Percentiles rank a stretch among this genome's conserved stretches.
Evolutionary conservation across 2,329 filamentous ascomycete genomes (phyloP).

Genomic region (Hymenoscyphus fraxineus): DNA sequence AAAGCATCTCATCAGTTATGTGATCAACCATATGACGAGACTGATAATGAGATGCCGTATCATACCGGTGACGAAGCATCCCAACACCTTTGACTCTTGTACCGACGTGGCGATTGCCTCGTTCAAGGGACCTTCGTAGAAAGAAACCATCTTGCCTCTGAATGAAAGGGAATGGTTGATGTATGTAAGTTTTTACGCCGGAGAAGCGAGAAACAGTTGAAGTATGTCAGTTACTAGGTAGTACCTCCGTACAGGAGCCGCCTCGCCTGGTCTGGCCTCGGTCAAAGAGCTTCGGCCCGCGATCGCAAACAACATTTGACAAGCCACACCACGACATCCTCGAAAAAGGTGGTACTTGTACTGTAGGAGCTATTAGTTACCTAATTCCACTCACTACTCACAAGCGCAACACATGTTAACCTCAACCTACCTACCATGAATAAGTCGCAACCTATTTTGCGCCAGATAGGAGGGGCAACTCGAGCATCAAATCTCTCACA

Average conservation of each 20-base stretch:
- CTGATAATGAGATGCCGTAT: constrained; percentile 1
- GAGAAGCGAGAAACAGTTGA: too few species aligned
- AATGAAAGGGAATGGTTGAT: not conserved
- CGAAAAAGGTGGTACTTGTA: not conserved
- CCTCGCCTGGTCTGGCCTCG: not conserved
- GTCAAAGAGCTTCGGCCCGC: not conserved
- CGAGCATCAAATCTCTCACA: not conserved
- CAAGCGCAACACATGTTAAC: not conserved
- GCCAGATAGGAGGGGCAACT: constrained; percentile 9
- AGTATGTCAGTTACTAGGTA: too few species aligned
- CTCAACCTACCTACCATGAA: constrained; percentile 20
- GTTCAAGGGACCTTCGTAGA: constrained; percentile 48
- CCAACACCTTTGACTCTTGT: constrained; percentile 69
- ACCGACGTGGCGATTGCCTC: constrained; percentile 76
- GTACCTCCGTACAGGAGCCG: too few species aligned
- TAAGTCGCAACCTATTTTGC: constrained; percentile 15
- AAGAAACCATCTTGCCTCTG: not conserved
- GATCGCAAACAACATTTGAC: not conserved
- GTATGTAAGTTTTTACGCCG: not conserved
- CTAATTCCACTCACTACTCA: not conserved
- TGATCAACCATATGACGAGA: not conserved
- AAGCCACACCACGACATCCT: not conserved
- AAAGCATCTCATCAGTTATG: constrained; percentile 1
- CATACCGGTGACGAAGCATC: constrained; percentile 77
- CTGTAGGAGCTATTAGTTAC: not conserved